Evolutionary conservation across 306 rosid species (phyloP).

Genomic region (Sphenostylis stenocarpa): DNA sequence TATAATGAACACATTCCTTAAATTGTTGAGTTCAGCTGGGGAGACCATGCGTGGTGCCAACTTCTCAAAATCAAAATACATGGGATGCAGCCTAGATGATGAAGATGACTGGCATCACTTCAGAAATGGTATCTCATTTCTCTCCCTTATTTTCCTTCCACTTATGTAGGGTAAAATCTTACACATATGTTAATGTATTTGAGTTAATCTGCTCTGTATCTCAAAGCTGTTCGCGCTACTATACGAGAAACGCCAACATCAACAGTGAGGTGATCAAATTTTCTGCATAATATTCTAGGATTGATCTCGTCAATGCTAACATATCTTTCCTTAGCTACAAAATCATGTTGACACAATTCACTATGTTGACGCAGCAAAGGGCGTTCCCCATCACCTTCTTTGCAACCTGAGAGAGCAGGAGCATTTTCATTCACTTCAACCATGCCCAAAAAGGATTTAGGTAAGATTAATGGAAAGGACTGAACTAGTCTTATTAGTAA

Average conservation of each 20-base stretch:
- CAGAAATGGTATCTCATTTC: slow-evolving; percentile 54
- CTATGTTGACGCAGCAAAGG: slow-evolving; percentile 53
- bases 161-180: slow-evolving; percentile 5
- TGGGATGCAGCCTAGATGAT: slow-evolving; percentile 69
- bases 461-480: slow-evolving; percentile 29
- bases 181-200: not conserved
- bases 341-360: not conserved
- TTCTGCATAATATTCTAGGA: not conserved
- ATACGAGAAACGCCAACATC: slow-evolving; percentile 69
- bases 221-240: slow-evolving; percentile 70
- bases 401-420: slow-evolving; percentile 45
- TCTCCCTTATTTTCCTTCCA: slow-evolving; percentile 3
- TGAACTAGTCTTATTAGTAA: not conserved
- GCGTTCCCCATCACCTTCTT: slow-evolving; percentile 60
- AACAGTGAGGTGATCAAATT: slow-evolving; percentile 48
- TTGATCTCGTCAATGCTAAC: not conserved
- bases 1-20: slow-evolving; percentile 15
- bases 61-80: slow-evolving; percentile 52
- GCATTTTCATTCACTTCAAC: slow-evolving; percentile 60
- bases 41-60: slow-evolving; percentile 54
- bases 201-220: slow-evolving; percentile 27
- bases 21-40: slow-evolving; percentile 53
- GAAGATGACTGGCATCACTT: slow-evolving; percentile 79
- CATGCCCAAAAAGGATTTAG: slow-evolving; percentile 61
- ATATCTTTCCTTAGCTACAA: not conserved